Evolutionary conservation across 2,329 filamentous ascomycete genomes (phyloP).

Genomic region (Fonsecaea erecta): DNA sequence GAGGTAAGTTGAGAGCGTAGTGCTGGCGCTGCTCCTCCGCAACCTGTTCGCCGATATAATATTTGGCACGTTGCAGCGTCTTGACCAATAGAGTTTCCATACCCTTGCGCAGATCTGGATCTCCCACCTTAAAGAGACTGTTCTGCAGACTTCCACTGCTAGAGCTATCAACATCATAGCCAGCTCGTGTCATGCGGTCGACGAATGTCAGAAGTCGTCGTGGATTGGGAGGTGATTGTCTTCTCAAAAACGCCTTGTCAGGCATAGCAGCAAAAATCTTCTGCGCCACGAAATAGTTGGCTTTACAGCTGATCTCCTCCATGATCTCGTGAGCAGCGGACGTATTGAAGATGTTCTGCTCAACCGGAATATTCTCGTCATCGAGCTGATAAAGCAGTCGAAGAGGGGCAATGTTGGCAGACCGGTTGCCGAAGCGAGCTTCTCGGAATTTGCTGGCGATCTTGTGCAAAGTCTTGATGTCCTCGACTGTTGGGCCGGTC

Average conservation of each 20-base stretch:
- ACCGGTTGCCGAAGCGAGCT: conserved; percentile 78
- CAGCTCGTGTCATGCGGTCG: conserved; percentile 89
- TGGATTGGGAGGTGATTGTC: conserved; percentile 82
- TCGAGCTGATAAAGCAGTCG: conserved; percentile 92
- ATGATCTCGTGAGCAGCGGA: conserved; percentile 88
- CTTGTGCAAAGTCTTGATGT: conserved; percentile 77
- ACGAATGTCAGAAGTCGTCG: conserved; percentile 88
- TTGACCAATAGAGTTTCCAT: conserved; percentile 97
- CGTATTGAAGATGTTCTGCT: conserved; percentile 94
- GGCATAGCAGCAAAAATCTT: conserved; percentile 78
- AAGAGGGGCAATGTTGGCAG: conserved; percentile 79
- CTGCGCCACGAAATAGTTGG: conserved; percentile 86
- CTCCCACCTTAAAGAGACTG: conserved; percentile 91
- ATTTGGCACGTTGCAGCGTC: conserved; percentile 94
- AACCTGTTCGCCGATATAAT: conserved; percentile 83
- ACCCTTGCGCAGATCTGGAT: conserved; percentile 86
- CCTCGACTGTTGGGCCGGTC: conserved; percentile 69
- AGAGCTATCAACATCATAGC: conserved; percentile 84
- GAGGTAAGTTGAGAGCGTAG: conserved; percentile 86
- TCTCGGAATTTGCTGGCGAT: conserved; percentile 91
- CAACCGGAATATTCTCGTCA: conserved; percentile 96
- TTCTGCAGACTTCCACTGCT: conserved; percentile 92
- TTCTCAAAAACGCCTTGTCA: conserved; percentile 88
- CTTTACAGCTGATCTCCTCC: conserved; percentile 93
- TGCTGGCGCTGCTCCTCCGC: conserved; percentile 79